These are phyloP conservation scores for Hanseniaspora sp. DNA, from an alignment of 1,139 yeast species.

Conservation along the genomic window DNA sequence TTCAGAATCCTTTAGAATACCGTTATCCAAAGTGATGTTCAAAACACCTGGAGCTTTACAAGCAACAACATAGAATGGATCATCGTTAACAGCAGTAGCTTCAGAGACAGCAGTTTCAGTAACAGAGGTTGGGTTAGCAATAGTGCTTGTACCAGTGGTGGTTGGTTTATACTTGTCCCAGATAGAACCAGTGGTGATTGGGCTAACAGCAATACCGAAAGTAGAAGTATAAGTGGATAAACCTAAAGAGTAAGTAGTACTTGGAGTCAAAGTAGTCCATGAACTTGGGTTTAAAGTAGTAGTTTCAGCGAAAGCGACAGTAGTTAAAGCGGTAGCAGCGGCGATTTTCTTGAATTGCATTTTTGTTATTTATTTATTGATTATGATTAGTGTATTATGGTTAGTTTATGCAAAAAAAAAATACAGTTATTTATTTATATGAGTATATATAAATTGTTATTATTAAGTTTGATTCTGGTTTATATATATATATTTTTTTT, in stretches of 20 bases:
- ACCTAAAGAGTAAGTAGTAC: constrained; percentile 30
- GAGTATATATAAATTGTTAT: background rate
- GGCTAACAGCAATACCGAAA: constrained; percentile 37
- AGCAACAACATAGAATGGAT: constrained; percentile 21
- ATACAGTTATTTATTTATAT: background rate
- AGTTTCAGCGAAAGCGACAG: constrained; percentile 26
- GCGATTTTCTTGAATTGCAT: constrained; percentile 28
- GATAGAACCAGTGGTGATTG: constrained; percentile 21
- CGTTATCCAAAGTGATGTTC: constrained; percentile 15
- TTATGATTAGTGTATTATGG: too few species aligned
- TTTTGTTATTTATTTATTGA: background rate
- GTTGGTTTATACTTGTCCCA: constrained; percentile 21
- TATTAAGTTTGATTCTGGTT: constrained; percentile 2
- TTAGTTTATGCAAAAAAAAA: too few species aligned
- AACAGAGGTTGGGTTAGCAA: constrained; percentile 15
- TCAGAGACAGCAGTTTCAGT: constrained; percentile 16
- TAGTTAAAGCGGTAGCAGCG: constrained; percentile 24
- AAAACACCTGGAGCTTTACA: constrained; percentile 16
- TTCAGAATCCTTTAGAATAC: constrained; percentile 40
- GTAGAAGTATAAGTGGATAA: constrained; percentile 36
- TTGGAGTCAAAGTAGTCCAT: constrained; percentile 34
- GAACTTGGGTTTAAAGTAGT: constrained; percentile 27
- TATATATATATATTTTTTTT: background rate
- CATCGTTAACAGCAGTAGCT: constrained; percentile 16
- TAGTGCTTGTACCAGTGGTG: constrained; percentile 16